A percentile compares a stretch with the other conserved stretches of the same genome.
Conservation (phyloP, 345 rosid genomes). For the Gossypium bickii region DNA sequence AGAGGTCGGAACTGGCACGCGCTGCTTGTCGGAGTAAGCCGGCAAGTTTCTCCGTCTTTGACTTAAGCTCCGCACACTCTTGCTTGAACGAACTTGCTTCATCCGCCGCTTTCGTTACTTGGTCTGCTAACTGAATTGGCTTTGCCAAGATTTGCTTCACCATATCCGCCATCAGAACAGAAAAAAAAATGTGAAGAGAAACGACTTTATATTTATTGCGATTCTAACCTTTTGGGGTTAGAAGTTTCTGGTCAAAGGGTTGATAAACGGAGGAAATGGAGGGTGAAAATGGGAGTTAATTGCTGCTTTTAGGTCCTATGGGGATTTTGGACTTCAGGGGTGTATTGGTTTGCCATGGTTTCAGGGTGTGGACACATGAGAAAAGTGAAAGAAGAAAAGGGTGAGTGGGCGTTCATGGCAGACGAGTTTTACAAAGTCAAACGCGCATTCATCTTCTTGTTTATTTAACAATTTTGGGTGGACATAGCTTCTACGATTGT, state of each 20-base stretch:
- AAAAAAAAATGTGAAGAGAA: neutral
- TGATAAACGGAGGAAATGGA: slow-evolving; percentile 16
- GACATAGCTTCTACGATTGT: neutral
- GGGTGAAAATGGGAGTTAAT: neutral
- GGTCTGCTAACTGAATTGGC: slow-evolving; percentile 91
- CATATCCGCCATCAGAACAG: slow-evolving; percentile 59
- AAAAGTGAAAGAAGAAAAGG: neutral
- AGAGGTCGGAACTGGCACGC: slow-evolving; percentile 74
- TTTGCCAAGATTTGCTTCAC: slow-evolving; percentile 72
- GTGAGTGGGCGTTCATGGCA: neutral
- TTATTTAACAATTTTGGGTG: neutral
- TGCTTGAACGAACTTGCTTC: slow-evolving; percentile 77
- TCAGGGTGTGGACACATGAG: neutral
- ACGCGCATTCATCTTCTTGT: slow-evolving; percentile 25
- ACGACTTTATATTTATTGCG: neutral
- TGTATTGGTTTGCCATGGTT: neutral
- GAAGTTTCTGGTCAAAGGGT: neutral
- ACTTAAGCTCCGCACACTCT: slow-evolving; percentile 75
- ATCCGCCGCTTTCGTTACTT: slow-evolving; percentile 65
- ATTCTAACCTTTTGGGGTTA: no score
- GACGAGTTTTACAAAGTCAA: slow-evolving; percentile 44
- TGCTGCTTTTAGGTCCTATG: neutral
- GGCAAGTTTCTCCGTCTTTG: slow-evolving; percentile 76
- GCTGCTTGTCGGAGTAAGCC: slow-evolving; percentile 90
- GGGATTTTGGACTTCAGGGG: neutral